Conservation (phyloP, 2,329 filamentous ascomycete species). For the Aspergillus novoparasiticus region DNA sequence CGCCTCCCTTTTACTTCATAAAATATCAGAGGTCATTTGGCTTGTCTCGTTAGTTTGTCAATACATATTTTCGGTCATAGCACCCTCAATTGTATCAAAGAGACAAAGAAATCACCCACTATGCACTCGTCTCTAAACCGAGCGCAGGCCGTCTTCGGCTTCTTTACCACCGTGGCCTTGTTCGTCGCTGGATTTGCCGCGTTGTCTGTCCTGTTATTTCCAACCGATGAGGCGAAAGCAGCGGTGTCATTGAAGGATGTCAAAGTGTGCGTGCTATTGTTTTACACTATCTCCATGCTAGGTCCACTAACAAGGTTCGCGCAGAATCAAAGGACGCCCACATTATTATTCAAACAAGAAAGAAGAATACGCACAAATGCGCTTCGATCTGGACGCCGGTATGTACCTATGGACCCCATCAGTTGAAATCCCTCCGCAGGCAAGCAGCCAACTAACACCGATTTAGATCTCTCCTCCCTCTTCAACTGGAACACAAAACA, state of each 20-base stretch:
- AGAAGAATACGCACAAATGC: conserved; percentile 94
- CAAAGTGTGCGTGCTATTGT: conserved; percentile 69
- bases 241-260: conserved; percentile 59
- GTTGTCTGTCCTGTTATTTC: conserved; percentile 68
- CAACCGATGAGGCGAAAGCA: conserved; percentile 59
- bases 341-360: conserved; percentile 92
- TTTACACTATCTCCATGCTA: background rate
- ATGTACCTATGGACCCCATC: conserved; percentile 15
- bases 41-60: background rate
- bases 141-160: conserved; percentile 90
- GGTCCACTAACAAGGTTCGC: conserved; percentile 6
- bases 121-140: conserved; percentile 91
- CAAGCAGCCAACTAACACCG: background rate
- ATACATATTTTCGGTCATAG: conserved; percentile 35
- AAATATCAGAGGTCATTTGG: background rate
- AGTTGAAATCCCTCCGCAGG: background rate
- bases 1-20: background rate
- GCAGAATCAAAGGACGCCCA: conserved; percentile 82
- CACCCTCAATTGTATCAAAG: background rate
- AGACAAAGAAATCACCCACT: conserved; percentile 29
- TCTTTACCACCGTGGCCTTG: conserved; percentile 94
- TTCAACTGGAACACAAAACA: conserved; percentile 99
- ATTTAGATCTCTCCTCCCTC: conserved; percentile 76
- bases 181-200: conserved; percentile 78
- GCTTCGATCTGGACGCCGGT: conserved; percentile 86